Base-by-base conservation (phyloP, 1,139 yeast genomes). In the Magnusiomyces paraingens region DNA sequence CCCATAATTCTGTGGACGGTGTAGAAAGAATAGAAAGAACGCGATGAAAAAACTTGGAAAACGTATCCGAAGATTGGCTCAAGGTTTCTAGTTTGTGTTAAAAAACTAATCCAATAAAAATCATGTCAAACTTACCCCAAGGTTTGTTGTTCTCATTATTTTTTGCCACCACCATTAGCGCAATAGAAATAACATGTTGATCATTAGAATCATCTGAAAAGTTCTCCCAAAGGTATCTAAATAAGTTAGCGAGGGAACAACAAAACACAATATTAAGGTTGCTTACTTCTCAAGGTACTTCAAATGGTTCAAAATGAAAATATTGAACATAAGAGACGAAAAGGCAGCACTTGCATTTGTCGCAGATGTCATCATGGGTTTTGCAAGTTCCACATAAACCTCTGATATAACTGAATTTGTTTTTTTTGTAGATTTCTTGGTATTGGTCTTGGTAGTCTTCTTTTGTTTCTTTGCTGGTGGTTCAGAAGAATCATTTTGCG, bases 181-280 rank as follows among this genome's bases (percentile, higher is more conserved):
- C 67, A 14, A 76, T 63, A 51, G 74, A 64, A 51, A 72, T 70
- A 3, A 77, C 65, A 58, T 78, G 81, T 22, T 66, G 70, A 41
- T 68, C 63, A 1, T 76, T 67, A 5, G 70, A 66, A 52, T 76
- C 77, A 15, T 64, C 67, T 49, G 70, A 70, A 55, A 76, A 76
- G 47, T 64, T 60, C 3, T 67, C 68, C 82, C 81, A 78, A 12
- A 76, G 65, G 43, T 61, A 69, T 39, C 65, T 53, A 47, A n/a
- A 41, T 35, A 40, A 22, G 52, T 40, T 51, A 36, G 53, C 42
- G 49, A 39, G n/a, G 5, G 15, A 18, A 38, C 4, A 15, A 35
- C 14, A 36, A n/a, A 39, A 45, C 12, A 20, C 32, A 8, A 18
- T 20, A 15, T 21, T 26, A 52, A 45, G 40, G n/a, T 18, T 8